Evolutionary conservation across 2,329 filamentous ascomycete genomes (phyloP).

Genomic region (Neofusicoccum cordaticola): DNA sequence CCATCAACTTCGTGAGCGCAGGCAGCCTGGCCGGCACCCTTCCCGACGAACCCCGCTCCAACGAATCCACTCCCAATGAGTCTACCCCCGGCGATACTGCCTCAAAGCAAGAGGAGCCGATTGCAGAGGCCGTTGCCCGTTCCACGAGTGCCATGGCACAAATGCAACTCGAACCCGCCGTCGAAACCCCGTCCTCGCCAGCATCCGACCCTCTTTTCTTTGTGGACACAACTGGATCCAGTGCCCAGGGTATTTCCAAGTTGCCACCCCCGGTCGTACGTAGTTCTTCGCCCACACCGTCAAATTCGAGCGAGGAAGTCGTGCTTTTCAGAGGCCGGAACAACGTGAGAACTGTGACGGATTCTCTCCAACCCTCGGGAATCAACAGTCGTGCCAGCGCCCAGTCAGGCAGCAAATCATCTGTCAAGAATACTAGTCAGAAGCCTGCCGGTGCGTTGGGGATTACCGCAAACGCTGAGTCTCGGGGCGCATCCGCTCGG

Average conservation of each 20-base stretch:
- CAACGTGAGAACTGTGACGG: conserved; percentile 8
- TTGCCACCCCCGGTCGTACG: conserved; percentile 27
- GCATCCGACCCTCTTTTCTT: conserved; percentile 2
- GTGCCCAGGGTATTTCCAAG: not conserved
- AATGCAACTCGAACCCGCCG: conserved; percentile 22
- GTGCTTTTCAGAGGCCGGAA: conserved; percentile 46
- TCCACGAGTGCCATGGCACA: conserved; percentile 27
- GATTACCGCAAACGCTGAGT: no score
- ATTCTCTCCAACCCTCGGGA: not conserved
- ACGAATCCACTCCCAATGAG: not conserved
- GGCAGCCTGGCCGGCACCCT: conserved; percentile 39
- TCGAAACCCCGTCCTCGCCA: not conserved
- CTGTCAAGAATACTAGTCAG: not conserved
- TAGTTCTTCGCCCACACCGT: conserved; percentile 41
- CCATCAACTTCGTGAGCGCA: conserved; percentile 61
- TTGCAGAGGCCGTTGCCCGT: conserved; percentile 18
- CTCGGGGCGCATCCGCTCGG: not conserved
- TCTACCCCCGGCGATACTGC: conserved; percentile 3
- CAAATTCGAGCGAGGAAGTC: conserved; percentile 69
- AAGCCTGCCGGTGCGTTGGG: not conserved
- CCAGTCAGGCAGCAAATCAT: not conserved
- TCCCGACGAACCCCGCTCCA: conserved; percentile 3
- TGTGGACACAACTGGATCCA: conserved; percentile 13
- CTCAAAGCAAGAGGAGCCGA: conserved; percentile 19
- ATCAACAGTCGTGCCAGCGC: not conserved